Evolutionary conservation across 192 early-diverging fungal genomes (phyloP).

Genomic region (Backusella westeae): DNA sequence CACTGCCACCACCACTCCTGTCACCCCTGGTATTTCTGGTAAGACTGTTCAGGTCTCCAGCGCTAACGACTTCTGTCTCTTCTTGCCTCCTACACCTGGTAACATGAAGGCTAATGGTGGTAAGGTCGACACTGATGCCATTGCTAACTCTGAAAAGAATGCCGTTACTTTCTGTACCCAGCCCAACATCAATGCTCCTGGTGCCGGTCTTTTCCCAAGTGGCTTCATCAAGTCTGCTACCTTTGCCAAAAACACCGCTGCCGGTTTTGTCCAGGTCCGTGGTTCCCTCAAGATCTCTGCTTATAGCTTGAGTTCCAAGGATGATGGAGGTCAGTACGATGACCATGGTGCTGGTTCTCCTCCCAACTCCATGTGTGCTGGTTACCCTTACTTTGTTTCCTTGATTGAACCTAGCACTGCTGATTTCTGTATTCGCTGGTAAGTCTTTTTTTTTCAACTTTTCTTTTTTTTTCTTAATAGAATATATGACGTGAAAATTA

Average conservation of each 20-base stretch:
- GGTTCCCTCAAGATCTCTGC: conserved; percentile 28
- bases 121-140: conserved; percentile 28
- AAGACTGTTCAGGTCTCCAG: conserved; percentile 23
- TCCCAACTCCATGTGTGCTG: conserved; percentile 22
- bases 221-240: conserved; percentile 30
- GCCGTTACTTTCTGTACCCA: conserved; percentile 50
- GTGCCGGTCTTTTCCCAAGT: conserved; percentile 34
- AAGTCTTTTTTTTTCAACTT: background rate
- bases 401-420: conserved; percentile 35
- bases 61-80: conserved; percentile 27
- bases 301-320: conserved; percentile 24
- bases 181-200: conserved; percentile 31
- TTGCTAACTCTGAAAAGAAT: conserved; percentile 41
- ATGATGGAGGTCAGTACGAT: conserved; percentile 41
- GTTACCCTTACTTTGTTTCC: conserved; percentile 36
- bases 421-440: conserved; percentile 39
- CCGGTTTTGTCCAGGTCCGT: conserved; percentile 40
- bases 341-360: conserved; percentile 28
- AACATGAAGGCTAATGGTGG: conserved; percentile 19
- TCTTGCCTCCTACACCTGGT: conserved; percentile 40
- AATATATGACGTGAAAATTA: conserved; percentile 1
- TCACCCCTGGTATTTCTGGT: conserved; percentile 11
- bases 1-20: background rate
- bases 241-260: conserved; percentile 24
- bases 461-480: background rate